These are phyloP conservation scores for Isatis lusitanica DNA, from an alignment of 441 rosid species.

Conservation along the genomic window DNA sequence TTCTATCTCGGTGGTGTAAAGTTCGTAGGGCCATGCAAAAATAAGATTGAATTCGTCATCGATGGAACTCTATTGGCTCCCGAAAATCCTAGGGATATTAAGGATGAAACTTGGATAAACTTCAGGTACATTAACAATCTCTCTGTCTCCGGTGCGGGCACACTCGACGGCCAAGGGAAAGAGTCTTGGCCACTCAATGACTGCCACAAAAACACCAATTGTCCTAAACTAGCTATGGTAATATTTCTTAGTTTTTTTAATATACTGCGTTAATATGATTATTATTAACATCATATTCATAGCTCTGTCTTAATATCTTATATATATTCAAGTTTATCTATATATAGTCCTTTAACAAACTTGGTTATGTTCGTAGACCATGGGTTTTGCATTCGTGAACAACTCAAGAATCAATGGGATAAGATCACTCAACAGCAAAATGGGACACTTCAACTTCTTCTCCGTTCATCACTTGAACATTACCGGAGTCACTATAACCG, in stretches of 20 bases:
- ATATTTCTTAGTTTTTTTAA: too few species aligned
- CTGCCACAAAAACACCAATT: constrained; percentile 26
- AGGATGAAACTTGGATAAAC: constrained; percentile 33
- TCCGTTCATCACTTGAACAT: constrained; percentile 32
- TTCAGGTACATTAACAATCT: constrained; percentile 38
- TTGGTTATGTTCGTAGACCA: background rate
- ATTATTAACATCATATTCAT: too few species aligned
- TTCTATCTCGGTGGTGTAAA: constrained; percentile 37
- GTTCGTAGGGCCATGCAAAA: constrained; percentile 58
- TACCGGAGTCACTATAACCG: constrained; percentile 30
- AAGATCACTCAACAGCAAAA: constrained; percentile 46
- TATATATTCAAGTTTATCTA: background rate
- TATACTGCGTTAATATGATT: too few species aligned
- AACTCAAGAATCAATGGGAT: constrained; percentile 37
- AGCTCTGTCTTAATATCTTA: too few species aligned
- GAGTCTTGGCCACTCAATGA: constrained; percentile 37
- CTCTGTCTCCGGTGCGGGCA: constrained; percentile 39
- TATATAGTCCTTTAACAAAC: background rate
- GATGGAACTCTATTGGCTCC: constrained; percentile 49
- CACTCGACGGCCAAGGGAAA: constrained; percentile 46
- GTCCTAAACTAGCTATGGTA: constrained; percentile 32
- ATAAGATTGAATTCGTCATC: constrained; percentile 32
- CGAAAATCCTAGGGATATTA: background rate
- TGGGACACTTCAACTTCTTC: constrained; percentile 40
- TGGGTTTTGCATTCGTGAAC: constrained; percentile 42